A percentile compares a stretch with the other conserved stretches of the same genome.
phyloP scores from a whole-genome alignment of 805 yeast species.

The Candida argentea region DNA sequence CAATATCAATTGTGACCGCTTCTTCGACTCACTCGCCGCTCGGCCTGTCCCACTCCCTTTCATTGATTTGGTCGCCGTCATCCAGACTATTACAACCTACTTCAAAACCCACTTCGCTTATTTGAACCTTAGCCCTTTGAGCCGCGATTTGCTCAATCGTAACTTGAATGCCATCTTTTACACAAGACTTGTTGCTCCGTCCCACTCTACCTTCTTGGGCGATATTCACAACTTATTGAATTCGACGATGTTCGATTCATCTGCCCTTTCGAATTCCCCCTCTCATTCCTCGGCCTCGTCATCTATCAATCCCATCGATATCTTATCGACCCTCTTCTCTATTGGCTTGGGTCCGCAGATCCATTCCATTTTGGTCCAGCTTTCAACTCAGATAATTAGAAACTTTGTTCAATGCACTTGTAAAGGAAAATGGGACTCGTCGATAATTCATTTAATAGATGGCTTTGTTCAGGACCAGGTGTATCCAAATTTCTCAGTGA shows the following conservation, averaged over 20 bases:
- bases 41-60: constrained; percentile 5
- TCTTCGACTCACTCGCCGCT: constrained; percentile 4
- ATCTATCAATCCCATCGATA: constrained; percentile 6
- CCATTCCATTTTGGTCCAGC: constrained; percentile 21
- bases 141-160: constrained; percentile 15
- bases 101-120: constrained; percentile 14
- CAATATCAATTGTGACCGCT: constrained; percentile 9
- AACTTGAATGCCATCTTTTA: constrained; percentile 21
- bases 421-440: constrained; percentile 27
- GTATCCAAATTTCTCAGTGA: constrained; percentile 23
- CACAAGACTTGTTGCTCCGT: constrained; percentile 1
- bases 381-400: constrained; percentile 28
- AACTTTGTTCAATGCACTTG: constrained; percentile 19
- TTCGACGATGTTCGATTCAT: constrained; percentile 2
- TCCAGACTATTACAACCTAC: constrained; percentile 12
- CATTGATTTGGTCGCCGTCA: constrained; percentile 7
- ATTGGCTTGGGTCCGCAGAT: constrained; percentile 14
- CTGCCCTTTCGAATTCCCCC: neutral
- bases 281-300: neutral
- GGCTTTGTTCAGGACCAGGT: constrained; percentile 29
- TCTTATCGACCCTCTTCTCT: constrained; percentile 9
- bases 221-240: constrained; percentile 4
- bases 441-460: constrained; percentile 21
- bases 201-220: constrained; percentile 1
- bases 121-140: constrained; percentile 12